Conservation (phyloP, 2,329 filamentous ascomycete genomes). For the Penicillium digitatum region DNA sequence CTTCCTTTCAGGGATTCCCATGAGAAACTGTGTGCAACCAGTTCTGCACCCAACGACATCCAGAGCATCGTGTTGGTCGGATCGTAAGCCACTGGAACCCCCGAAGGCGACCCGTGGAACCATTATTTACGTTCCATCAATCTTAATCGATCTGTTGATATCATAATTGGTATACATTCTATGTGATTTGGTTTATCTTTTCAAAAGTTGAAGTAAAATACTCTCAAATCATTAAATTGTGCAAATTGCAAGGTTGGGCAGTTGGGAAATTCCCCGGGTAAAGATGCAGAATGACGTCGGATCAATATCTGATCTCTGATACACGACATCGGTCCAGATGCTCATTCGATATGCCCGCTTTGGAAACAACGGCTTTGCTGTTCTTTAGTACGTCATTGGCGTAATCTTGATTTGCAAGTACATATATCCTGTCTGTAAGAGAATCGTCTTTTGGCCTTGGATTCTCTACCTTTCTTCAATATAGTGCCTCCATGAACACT, state of each 20-base stretch:
- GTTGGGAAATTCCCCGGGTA: neutral
- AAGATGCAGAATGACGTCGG: slow-evolving; percentile 18
- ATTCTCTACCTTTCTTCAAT: neutral
- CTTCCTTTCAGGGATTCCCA: slow-evolving; percentile 14
- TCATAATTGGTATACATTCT: neutral
- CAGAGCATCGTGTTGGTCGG: neutral
- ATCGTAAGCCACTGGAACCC: slow-evolving; percentile 1
- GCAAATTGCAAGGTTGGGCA: neutral
- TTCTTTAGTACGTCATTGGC: neutral
- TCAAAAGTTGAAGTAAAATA: neutral
- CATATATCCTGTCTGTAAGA: slow-evolving; percentile 1
- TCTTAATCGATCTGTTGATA: neutral
- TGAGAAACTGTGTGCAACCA: slow-evolving; percentile 13
- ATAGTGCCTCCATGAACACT: neutral
- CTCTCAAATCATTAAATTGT: neutral
- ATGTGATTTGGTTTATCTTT: neutral
- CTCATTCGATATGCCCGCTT: slow-evolving; percentile 9
- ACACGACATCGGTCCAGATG: neutral
- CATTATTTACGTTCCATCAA: slow-evolving; percentile 8
- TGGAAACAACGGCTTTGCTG: neutral
- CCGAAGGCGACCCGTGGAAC: slow-evolving; percentile 10
- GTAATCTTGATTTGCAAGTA: neutral
- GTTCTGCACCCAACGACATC: slow-evolving; percentile 11
- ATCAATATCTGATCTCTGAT: neutral
- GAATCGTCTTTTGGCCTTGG: neutral